Percentiles rank a stretch among this genome's conserved stretches.
Conservation (phyloP, 2,329 filamentous ascomycete species). For the Fusarium decemcellulare region DNA sequence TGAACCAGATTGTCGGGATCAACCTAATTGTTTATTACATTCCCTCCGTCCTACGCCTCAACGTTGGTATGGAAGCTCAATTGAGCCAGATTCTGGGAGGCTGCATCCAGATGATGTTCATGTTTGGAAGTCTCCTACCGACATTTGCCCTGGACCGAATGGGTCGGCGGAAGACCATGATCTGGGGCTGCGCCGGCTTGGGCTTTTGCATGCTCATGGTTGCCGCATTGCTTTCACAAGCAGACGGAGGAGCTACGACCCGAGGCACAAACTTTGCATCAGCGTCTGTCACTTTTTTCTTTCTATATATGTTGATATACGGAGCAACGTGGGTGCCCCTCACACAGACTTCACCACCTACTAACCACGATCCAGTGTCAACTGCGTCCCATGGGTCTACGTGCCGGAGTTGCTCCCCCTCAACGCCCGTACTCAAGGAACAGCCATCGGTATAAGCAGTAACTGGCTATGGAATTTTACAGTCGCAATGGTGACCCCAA, state of each 20-base stretch:
- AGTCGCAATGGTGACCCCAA: constrained; percentile 66
- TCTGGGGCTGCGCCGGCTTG: constrained; percentile 51
- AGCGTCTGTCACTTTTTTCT: background rate
- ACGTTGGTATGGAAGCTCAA: constrained; percentile 49
- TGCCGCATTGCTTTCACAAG: constrained; percentile 28
- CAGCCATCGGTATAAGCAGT: constrained; percentile 51
- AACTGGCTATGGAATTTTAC: constrained; percentile 56
- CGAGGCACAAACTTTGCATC: background rate
- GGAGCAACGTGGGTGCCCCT: background rate
- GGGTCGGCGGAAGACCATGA: constrained; percentile 57
- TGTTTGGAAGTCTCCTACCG: constrained; percentile 53
- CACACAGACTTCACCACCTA: background rate
- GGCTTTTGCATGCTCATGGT: constrained; percentile 56
- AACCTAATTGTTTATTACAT: constrained; percentile 49
- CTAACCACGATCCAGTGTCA: constrained; percentile 48
- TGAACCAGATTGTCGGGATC: background rate
- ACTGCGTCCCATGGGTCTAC: constrained; percentile 56
- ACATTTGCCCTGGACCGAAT: constrained; percentile 52
- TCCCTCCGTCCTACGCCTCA: constrained; percentile 47
- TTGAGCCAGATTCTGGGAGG: too few species aligned
- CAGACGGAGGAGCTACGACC: background rate
- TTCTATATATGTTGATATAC: background rate
- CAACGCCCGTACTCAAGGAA: constrained; percentile 50
- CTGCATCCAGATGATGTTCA: constrained; percentile 51
- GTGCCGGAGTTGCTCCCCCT: constrained; percentile 55